Conservation (phyloP, 2,329 filamentous ascomycete genomes). For the Xylariaceae sp. region DNA sequence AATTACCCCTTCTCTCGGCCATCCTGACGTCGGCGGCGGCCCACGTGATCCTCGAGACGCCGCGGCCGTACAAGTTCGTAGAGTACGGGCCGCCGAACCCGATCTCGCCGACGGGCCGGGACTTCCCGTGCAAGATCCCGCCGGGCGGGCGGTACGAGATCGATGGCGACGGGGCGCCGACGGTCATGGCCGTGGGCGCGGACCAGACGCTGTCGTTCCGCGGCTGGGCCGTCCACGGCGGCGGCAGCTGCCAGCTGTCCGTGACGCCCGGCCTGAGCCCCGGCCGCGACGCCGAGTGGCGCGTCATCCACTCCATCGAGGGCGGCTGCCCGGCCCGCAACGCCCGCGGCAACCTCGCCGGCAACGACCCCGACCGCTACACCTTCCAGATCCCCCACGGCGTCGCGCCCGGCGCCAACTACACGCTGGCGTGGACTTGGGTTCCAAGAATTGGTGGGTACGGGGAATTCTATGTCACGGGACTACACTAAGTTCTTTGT, state of each 20-base stretch:
- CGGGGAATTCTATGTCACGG: conserved; percentile 65
- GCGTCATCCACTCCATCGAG: conserved; percentile 63
- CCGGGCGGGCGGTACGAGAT: conserved; percentile 28
- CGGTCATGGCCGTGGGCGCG: conserved; percentile 49
- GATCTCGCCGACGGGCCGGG: conserved; percentile 41
- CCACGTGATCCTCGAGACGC: conserved; percentile 56
- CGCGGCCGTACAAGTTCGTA: conserved; percentile 42
- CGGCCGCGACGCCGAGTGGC: conserved; percentile 51
- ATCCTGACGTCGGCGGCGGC: conserved; percentile 25
- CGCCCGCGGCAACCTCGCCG: conserved; percentile 32
- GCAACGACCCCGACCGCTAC: conserved; percentile 38
- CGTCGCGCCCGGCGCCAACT: conserved; percentile 51
- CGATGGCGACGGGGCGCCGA: conserved; percentile 30
- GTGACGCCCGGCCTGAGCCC: conserved; percentile 57
- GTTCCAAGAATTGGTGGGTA: conserved; percentile 60
- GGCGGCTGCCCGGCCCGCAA: conserved; percentile 58
- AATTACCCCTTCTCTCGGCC: not conserved
- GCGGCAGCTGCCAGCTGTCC: conserved; percentile 68
- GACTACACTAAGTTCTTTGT: no score
- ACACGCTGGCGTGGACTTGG: conserved; percentile 70
- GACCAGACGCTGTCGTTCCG: conserved; percentile 9
- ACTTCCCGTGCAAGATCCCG: conserved; percentile 65
- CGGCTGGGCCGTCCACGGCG: conserved; percentile 41
- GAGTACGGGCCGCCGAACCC: conserved; percentile 47
- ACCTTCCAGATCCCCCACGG: conserved; percentile 51